Base-by-base conservation (phyloP, 768 basidiomycete species). In the Vararia minispora region DNA sequence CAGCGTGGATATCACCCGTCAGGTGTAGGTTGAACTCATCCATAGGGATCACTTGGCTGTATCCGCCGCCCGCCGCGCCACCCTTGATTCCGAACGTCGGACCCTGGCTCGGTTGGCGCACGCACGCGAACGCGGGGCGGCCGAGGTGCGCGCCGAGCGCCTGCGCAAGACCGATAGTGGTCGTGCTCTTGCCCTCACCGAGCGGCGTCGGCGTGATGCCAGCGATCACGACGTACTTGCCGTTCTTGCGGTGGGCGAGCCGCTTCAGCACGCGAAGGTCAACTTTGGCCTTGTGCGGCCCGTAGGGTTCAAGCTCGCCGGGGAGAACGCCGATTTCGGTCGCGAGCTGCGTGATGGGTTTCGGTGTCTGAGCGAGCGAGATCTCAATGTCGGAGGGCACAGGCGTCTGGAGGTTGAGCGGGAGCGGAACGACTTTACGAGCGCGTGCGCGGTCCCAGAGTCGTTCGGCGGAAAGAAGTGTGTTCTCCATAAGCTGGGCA, bases 11-110 rank as follows among this genome's bases (percentile, higher is more conserved):
- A 61, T 99, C 95, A 45, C 92, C 92, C 28, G 91, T 94, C 59
- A 92, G 64, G 54, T 94, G 91, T 33, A 99, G 63, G 60, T 98
- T 98, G 62, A 99, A 98, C 84, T 97, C 94, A 53, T 97, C 94
- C 94, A 98, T 97, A 28, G 94, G 94, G 62, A 98, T 98, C 53
- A 99, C 87, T 56, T 95, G 92, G 56, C 88, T 90, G 66, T 98
- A 99, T 37, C 94, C 94, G 44, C 94, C 94, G 28, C 95, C 94
- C 29, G 94, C 94, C 26, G 94, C 94, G 51, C 94, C 95, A 49
- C 94, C 94, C 62, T 99, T 99, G 68, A 99, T 95, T 49, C 94
- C 94, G 57, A 98, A 99, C 0, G 94, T 98, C 24, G 94, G 94
- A 10, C 95, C 94, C 60, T 99, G 94, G 63, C 89, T 91, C 4